Percentiles rank a stretch among this genome's conserved stretches.
phyloP scores from a whole-genome alignment of 305 asterid genomes.

The Fraxinus xanthoxyloides region DNA sequence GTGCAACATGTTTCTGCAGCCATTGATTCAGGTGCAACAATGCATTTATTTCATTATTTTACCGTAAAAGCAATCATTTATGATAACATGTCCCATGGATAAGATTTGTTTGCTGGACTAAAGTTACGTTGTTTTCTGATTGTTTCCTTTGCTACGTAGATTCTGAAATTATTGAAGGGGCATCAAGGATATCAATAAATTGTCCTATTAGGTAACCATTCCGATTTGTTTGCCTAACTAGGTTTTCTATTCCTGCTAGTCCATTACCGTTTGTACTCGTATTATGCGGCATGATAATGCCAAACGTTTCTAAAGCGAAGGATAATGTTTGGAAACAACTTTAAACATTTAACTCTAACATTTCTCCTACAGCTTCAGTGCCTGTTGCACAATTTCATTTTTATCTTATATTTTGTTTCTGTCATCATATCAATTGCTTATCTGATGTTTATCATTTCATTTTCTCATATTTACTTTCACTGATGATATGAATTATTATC shows the following conservation, averaged over 20 bases:
- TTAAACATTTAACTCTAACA: background rate
- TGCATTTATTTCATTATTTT: conserved; percentile 2
- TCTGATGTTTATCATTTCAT: background rate
- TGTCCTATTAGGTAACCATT: conserved; percentile 1
- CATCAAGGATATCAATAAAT: conserved; percentile 5
- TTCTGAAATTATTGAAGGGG: background rate
- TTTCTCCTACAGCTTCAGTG: background rate
- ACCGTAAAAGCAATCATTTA: conserved; percentile 1
- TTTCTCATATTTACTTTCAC: background rate
- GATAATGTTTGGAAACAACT: background rate
- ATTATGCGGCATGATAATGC: background rate
- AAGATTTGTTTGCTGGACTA: conserved; percentile 11
- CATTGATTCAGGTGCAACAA: conserved; percentile 50
- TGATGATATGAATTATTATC: background rate
- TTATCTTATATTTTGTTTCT: background rate
- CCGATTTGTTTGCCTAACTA: background rate
- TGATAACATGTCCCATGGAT: conserved; percentile 1
- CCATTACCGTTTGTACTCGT: background rate
- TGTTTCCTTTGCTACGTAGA: background rate
- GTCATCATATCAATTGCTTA: background rate
- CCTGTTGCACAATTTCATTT: background rate
- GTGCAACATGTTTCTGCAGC: conserved; percentile 58
- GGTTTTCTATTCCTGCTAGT: background rate
- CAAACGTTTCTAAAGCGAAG: background rate
- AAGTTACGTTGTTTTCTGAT: background rate